Percentiles rank a stretch among this genome's conserved stretches.
phyloP scores from a whole-genome alignment of 2,329 filamentous ascomycete species.

The Cladosporium halotolerans region DNA sequence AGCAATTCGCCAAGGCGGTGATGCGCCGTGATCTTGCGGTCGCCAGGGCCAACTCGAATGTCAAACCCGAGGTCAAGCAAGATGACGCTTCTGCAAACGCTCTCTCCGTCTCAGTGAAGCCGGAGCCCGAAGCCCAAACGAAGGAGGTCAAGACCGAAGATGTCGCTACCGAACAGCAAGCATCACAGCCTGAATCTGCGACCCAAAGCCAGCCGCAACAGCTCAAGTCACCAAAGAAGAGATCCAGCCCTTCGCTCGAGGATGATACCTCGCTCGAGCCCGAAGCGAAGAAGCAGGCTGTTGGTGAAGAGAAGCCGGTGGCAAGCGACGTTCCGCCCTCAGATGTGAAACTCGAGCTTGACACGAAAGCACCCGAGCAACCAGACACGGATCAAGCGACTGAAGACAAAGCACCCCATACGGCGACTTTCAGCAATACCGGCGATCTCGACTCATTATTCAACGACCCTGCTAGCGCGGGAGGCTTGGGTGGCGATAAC shows the following conservation, averaged over 20 bases:
- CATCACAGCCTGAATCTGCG: conserved; percentile 4
- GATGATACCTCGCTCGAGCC: not conserved
- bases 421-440: conserved; percentile 20
- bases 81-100: too few relatives aligned
- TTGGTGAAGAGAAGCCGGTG: not conserved
- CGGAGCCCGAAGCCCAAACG: too few relatives aligned
- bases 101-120: too few relatives aligned
- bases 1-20: conserved; percentile 29
- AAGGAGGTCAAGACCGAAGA: too few relatives aligned
- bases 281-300: conserved; percentile 5
- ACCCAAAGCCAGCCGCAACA: not conserved
- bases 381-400: conserved; percentile 11
- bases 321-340: not conserved
- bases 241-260: conserved; percentile 7
- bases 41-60: conserved; percentile 18
- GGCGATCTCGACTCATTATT: conserved; percentile 32
- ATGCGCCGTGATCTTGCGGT: conserved; percentile 32
- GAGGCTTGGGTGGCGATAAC: conserved; percentile 5
- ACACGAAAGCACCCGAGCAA: conserved; percentile 7
- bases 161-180: conserved; percentile 5
- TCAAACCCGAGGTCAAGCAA: too few relatives aligned
- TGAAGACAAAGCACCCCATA: conserved; percentile 23
- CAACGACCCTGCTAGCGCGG: conserved; percentile 23
- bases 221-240: not conserved
- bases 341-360: conserved; percentile 1